These are phyloP conservation scores for Rhododendron williamsianum DNA, from an alignment of 148 eudicot species.

Conservation along the genomic window DNA sequence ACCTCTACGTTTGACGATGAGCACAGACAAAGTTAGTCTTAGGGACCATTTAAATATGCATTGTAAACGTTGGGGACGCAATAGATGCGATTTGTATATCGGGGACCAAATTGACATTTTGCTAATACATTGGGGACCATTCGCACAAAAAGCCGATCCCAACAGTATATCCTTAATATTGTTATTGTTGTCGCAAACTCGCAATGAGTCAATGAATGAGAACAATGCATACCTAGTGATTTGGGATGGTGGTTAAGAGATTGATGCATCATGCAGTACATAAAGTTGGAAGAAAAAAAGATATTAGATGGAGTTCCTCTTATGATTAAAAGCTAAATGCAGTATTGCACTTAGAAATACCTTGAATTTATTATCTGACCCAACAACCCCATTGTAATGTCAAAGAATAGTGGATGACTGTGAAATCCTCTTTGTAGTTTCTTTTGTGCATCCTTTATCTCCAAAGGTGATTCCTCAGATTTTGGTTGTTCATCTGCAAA, in stretches of 20 bases:
- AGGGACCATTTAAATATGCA: too few relatives aligned
- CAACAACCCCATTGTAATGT: slow-evolving; percentile 79
- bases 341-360: slow-evolving; percentile 29
- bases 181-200: background rate
- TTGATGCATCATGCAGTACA: background rate
- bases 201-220: background rate
- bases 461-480: slow-evolving; percentile 10
- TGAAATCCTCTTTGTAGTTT: slow-evolving; percentile 46
- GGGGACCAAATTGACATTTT: too few relatives aligned
- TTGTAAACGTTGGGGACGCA: too few relatives aligned
- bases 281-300: background rate
- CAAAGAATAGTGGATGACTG: slow-evolving; percentile 89
- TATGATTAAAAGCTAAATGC: background rate
- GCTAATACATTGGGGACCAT: too few relatives aligned
- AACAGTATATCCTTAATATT: background rate
- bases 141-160: too few relatives aligned
- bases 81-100: too few relatives aligned
- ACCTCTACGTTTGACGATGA: too few relatives aligned
- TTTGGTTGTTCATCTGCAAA: slow-evolving; percentile 44
- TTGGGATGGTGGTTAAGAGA: background rate
- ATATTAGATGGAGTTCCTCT: background rate
- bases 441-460: slow-evolving; percentile 11
- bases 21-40: too few relatives aligned
- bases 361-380: slow-evolving; percentile 95
- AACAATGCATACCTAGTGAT: background rate